Evolutionary conservation across 371 early-diverging fungal species (phyloP).

Genomic region (Mucor mucedo): DNA sequence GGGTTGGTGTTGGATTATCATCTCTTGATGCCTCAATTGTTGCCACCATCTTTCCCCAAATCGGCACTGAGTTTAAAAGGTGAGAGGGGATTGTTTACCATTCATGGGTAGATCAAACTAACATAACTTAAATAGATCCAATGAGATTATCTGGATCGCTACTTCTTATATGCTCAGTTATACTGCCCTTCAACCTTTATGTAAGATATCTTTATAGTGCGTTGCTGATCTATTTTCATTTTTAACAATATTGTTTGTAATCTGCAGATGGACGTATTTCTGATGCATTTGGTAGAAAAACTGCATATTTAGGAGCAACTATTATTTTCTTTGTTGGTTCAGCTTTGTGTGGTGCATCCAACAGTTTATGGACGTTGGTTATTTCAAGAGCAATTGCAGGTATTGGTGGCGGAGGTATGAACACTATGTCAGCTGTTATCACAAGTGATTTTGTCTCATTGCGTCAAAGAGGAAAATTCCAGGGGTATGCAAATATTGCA

Average conservation of each 20-base stretch:
- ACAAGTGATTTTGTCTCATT: conserved; percentile 52
- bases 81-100: conserved; percentile 9
- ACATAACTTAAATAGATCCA: conserved; percentile 21
- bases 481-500: conserved; percentile 54
- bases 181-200: conserved; percentile 82
- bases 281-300: conserved; percentile 75
- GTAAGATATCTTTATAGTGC: conserved; percentile 36
- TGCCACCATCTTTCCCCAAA: conserved; percentile 77
- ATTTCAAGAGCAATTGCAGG: conserved; percentile 77
- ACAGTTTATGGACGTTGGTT: conserved; percentile 70
- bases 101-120: neutral
- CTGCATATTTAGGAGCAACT: conserved; percentile 60
- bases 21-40: conserved; percentile 83
- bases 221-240: neutral
- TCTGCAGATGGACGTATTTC: conserved; percentile 58
- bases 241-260: neutral
- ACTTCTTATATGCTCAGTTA: conserved; percentile 78
- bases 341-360: conserved; percentile 62
- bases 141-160: conserved; percentile 68
- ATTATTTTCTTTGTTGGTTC: conserved; percentile 63
- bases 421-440: conserved; percentile 48
- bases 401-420: conserved; percentile 76
- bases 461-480: conserved; percentile 54
- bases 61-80: conserved; percentile 76
- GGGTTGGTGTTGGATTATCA: conserved; percentile 66